Evolutionary conservation across 805 yeast species (phyloP).

Genomic region (Yamadazyma olivae): DNA sequence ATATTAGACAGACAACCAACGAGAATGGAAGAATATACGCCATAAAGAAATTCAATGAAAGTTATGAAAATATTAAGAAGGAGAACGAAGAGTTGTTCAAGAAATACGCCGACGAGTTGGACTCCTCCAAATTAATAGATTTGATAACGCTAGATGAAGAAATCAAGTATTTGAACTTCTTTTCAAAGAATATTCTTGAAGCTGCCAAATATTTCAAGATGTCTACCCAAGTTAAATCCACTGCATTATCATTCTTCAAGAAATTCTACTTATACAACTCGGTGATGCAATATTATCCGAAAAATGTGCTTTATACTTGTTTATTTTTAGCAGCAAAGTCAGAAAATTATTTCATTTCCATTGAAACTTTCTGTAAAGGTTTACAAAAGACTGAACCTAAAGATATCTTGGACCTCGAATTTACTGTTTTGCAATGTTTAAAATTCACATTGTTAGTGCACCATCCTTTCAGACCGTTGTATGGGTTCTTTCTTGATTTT

Average conservation of each 20-base stretch:
- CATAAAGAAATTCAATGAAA: conserved; percentile 24
- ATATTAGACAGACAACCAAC: conserved; percentile 49
- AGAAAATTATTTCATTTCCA: conserved; percentile 86
- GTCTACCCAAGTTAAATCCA: conserved; percentile 86
- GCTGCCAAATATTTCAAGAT: conserved; percentile 71
- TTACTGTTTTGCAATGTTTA: conserved; percentile 66
- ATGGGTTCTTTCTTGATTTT: conserved; percentile 90
- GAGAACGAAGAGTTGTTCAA: conserved; percentile 29
- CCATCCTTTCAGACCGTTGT: conserved; percentile 86
- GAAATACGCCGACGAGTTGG: conserved; percentile 25
- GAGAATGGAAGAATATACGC: conserved; percentile 48
- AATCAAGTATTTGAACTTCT: conserved; percentile 59
- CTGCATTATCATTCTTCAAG: conserved; percentile 80
- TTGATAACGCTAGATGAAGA: conserved; percentile 70
- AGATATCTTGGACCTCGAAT: conserved; percentile 76
- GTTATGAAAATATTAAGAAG: conserved; percentile 13
- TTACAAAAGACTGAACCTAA: conserved; percentile 65
- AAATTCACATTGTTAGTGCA: conserved; percentile 81
- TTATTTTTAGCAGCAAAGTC: conserved; percentile 89
- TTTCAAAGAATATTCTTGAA: conserved; percentile 67
- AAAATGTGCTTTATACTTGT: conserved; percentile 65
- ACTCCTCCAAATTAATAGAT: conserved; percentile 31
- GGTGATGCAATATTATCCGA: conserved; percentile 87
- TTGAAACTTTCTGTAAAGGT: conserved; percentile 71
- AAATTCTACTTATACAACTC: conserved; percentile 78